Evolutionary conservation across 495 filamentous ascomycete genomes (phyloP).

Genomic region (Pyrenula aspistea): DNA sequence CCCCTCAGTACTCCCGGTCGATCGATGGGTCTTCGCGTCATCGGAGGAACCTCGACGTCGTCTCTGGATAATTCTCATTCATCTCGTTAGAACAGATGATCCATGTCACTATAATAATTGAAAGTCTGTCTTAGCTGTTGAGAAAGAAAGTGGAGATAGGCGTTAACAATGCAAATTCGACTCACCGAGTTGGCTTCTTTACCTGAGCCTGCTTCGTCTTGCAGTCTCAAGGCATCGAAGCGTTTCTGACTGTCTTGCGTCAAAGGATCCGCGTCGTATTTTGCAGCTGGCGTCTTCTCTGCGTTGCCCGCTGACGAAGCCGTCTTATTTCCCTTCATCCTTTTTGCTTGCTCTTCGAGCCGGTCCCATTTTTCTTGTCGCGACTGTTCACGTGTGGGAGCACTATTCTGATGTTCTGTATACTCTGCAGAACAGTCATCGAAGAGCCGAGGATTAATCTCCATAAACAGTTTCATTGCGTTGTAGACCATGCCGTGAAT

Average conservation of each 20-base stretch:
- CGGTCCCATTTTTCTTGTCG: constrained; percentile 80
- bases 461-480: constrained; percentile 99
- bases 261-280: constrained; percentile 59
- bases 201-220: constrained; percentile 49
- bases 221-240: constrained; percentile 71
- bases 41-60: constrained; percentile 33
- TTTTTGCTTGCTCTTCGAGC: constrained; percentile 66
- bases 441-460: constrained; percentile 97
- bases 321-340: constrained; percentile 34
- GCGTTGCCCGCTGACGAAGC: constrained; percentile 20
- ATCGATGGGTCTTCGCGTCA: constrained; percentile 29
- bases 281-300: constrained; percentile 21
- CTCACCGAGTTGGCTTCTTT: constrained; percentile 31
- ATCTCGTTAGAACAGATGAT: constrained; percentile 36
- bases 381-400: constrained; percentile 60
- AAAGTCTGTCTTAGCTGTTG: constrained; percentile 30
- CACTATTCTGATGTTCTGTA: constrained; percentile 88
- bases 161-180: constrained; percentile 15
- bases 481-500: constrained; percentile 99
- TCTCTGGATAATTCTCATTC: constrained; percentile 35
- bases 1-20: constrained; percentile 34
- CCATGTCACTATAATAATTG: constrained; percentile 22
- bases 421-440: constrained; percentile 98
- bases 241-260: constrained; percentile 76
- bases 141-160: constrained; percentile 14